Evolutionary conservation across 2,329 filamentous ascomycete species (phyloP).

Genomic region (Fusarium sp.): DNA sequence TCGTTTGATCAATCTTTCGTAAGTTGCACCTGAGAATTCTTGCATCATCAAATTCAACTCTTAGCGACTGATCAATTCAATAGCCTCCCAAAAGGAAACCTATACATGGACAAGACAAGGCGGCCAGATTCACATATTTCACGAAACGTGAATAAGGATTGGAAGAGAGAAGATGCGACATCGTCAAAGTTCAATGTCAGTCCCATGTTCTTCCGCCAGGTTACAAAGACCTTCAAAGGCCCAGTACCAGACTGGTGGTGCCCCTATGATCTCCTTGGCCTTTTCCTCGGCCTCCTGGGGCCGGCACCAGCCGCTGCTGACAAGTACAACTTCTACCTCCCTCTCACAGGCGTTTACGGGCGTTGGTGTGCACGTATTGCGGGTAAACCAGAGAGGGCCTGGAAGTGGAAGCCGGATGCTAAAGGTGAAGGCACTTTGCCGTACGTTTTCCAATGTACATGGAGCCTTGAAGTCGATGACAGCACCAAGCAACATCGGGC

Average conservation of each 20-base stretch:
- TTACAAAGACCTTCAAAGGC: neutral
- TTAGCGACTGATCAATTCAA: accelerated
- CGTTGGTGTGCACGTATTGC: neutral
- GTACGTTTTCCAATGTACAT: neutral
- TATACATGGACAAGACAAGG: neutral
- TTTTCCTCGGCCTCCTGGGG: neutral
- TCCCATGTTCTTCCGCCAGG: neutral
- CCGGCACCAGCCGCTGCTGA: neutral
- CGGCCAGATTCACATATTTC: neutral
- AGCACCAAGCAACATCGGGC: neutral
- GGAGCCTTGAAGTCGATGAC: neutral
- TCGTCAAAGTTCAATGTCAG: neutral
- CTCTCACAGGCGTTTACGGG: neutral
- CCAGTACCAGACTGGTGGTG: neutral
- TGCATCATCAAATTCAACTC: neutral
- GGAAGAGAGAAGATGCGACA: neutral
- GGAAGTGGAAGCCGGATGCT: neutral
- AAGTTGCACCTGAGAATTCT: neutral
- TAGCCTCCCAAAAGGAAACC: neutral
- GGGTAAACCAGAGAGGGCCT: neutral
- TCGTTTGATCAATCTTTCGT: neutral
- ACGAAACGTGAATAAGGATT: neutral
- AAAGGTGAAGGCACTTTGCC: neutral
- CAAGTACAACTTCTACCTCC: neutral
- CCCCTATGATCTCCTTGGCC: neutral